phyloP scores from a whole-genome alignment of 164 flowering plant species.

The Magnolia sinica region DNA sequence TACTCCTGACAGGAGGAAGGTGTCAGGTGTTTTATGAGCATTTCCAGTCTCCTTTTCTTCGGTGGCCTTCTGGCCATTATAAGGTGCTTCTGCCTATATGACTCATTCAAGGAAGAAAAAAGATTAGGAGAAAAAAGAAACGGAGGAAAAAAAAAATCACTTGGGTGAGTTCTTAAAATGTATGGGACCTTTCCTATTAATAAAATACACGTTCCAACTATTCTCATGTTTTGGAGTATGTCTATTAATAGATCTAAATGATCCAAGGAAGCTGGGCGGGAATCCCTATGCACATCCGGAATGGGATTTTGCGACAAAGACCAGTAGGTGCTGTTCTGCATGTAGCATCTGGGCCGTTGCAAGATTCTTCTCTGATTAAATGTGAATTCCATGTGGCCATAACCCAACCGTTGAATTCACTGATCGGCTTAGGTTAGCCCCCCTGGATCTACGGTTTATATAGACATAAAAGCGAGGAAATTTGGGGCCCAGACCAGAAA shows the following conservation, averaged over 20 bases:
- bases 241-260: neutral
- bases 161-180: neutral
- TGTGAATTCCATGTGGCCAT: too few species aligned
- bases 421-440: too few species aligned
- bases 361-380: too few species aligned
- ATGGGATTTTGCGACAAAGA: too few species aligned
- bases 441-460: too few species aligned
- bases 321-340: too few species aligned
- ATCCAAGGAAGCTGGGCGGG: neutral
- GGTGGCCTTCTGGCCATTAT: slow-evolving; percentile 3
- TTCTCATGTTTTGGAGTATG: neutral
- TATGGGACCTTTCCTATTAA: slow-evolving; percentile 9
- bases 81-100: slow-evolving; percentile 2
- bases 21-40: neutral
- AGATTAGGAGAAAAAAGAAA: too few species aligned
- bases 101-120: slow-evolving; percentile 4
- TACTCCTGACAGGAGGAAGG: neutral
- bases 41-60: slow-evolving; percentile 4
- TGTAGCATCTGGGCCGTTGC: too few species aligned
- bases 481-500: too few species aligned
- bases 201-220: neutral
- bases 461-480: too few species aligned
- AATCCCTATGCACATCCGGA: too few species aligned
- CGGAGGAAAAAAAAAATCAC: neutral
- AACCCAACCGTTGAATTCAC: too few species aligned